Base-by-base conservation (phyloP, 2,329 filamentous ascomycete species). In the Apiospora malaysiana region DNA sequence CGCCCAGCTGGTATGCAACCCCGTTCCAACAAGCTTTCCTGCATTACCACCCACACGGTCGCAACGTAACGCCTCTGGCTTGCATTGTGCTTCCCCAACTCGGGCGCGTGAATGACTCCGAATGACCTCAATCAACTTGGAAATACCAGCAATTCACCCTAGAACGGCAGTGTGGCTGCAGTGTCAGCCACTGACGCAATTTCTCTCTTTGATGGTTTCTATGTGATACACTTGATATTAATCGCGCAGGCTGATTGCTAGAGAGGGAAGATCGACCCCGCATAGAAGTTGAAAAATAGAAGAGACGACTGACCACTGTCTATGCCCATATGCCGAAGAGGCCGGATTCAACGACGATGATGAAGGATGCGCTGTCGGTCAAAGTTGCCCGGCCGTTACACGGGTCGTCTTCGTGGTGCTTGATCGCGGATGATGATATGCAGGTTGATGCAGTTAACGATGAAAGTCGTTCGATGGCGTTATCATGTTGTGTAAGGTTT, bases 11-110 rank as follows among this genome's bases (percentile, higher is more conserved):
- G 7, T 21, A 59, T 63, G 32, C 56, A 40, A 12, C 56, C 32
- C 32, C 18, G 32, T 23, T 4, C 8, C n/a, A 18, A 40, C 27
- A 63, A 63, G 56, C 56, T 63, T 63, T 63, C 32, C 56, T 63
- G 56, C 56, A 63, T 63, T 40, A 63, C 56, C 32, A 63, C 56
- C 56, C 56, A 63, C 56, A 63, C 56, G 12, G 2, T n/a, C 56
- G 56, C 56, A 63, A 40, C 32, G 32, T 32, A 63, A 32, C 32
- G 32, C 32, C 18, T 8, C 18, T n/a, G 18, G 18, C 56, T 63
- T 63, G 56, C 56, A 40, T 40, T 63, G 56, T 63, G 56, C 21
- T 40, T 40, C 56, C 56, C 56, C 56, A 63, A 63, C 21, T 8
- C 27, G 6, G 14, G 27, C 16, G 51, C 21, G 56, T 32, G 56